These are phyloP conservation scores for Diaporthe australafricana DNA, from an alignment of 2,329 filamentous ascomycete species.

Conservation along the genomic window DNA sequence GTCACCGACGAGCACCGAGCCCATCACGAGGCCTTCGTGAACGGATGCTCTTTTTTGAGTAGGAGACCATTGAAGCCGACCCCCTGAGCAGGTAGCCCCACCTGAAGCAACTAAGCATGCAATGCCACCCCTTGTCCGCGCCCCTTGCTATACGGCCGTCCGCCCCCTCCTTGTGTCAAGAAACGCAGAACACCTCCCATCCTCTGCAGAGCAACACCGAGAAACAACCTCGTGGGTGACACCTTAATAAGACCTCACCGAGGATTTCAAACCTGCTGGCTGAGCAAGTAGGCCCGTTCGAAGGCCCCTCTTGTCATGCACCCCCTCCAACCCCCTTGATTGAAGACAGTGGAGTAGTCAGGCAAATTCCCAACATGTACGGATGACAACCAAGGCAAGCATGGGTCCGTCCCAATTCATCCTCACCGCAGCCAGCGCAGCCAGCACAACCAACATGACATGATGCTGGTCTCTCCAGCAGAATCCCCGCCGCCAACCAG, in stretches of 20 bases:
- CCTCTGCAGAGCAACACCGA: background rate
- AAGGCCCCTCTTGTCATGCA: background rate
- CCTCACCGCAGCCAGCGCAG: background rate
- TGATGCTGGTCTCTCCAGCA: too few species aligned
- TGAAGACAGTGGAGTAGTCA: background rate
- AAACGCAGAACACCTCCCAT: background rate
- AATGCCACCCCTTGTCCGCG: background rate
- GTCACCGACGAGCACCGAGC: background rate
- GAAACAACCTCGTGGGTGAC: background rate
- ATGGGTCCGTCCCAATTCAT: background rate
- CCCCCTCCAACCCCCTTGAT: too few species aligned
- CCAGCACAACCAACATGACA: background rate
- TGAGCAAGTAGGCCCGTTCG: background rate
- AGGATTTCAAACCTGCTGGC: background rate
- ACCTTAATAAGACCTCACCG: background rate
- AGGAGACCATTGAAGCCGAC: background rate
- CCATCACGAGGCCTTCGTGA: constrained; percentile 6
- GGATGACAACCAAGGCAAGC: background rate
- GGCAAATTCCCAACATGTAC: background rate
- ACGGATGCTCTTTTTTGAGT: background rate
- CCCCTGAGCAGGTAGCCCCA: constrained; percentile 23
- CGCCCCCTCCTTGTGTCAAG: constrained; percentile 19
- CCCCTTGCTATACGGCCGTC: constrained; percentile 1
- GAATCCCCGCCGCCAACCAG: too few species aligned
- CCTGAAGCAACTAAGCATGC: constrained; percentile 24